Evolutionary conservation across 495 filamentous ascomycete genomes (phyloP), one percentile per base, ranked within the genome.

Genomic region (Trichodelitschia bisporula): DNA sequence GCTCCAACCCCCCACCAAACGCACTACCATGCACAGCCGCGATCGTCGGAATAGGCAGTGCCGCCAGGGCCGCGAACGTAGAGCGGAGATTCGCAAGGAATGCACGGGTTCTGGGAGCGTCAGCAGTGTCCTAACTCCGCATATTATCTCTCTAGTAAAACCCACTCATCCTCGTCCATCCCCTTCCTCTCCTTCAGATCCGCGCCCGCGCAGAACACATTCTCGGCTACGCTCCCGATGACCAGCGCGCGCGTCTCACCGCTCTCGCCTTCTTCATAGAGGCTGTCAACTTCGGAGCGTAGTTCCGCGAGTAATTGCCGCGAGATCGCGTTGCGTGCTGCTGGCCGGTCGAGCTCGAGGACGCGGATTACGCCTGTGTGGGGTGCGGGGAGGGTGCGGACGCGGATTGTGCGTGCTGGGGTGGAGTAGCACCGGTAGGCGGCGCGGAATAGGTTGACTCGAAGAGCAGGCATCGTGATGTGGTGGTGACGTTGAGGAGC

Each of bases 141-240:
- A n/a, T n/a, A n/a, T n/a, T n/a, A n/a, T n/a, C n/a, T n/a, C n/a
- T n/a, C n/a, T n/a, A n/a, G n/a, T n/a, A n/a, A n/a, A n/a, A n/a
- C n/a, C n/a, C n/a, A n/a, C n/a, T n/a, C n/a, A 6, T 29, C 27
- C 11, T 6, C 15, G 6, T 6, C 6, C 27, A 29, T 29, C 27
- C 11, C 10, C 15, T 15, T 6, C 15, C 29, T 59, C 56, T 93
- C 86, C 45, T 92, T 95, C 34, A 97, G 49, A 40, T 97, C 84
- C 1, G 86, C 86, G 18, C 86, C 86, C 0, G 89, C 80, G 52
- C 84, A 95, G 52, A 97, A 97, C 31, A 66, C 68, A 2, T 62
- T 56, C 25, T 92, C 78, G 12, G 72, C 56, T 4, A 74, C 76
- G 38, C 72, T 80, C 9, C 71, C 72, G 2, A 95, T 36, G 13